A percentile compares a stretch with the other conserved stretches of the same genome.
Evolutionary conservation across 495 filamentous ascomycete genomes (phyloP).

Genomic region (Rhypophila decipiens): DNA sequence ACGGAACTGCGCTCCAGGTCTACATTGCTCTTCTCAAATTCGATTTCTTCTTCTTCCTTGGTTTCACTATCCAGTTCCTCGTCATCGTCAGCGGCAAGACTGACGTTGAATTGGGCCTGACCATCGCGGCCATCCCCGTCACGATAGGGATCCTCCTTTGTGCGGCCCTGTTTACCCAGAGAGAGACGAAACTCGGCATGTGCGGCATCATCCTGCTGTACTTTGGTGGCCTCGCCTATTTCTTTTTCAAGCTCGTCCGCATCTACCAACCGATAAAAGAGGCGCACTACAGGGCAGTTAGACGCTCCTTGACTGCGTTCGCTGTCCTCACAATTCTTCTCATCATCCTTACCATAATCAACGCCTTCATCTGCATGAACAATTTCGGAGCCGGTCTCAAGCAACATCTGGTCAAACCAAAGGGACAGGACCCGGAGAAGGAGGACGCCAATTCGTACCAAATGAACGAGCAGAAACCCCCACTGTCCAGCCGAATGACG

Average conservation of each 20-base stretch:
- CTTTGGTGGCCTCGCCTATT: constrained; percentile 87
- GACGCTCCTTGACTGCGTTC: constrained; percentile 80
- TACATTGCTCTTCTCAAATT: constrained; percentile 98
- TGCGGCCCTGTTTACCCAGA: constrained; percentile 77
- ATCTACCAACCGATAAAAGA: constrained; percentile 67
- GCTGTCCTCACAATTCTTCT: constrained; percentile 85
- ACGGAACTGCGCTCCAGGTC: too few relatives aligned
- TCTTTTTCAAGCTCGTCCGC: constrained; percentile 94
- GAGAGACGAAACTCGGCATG: constrained; percentile 77
- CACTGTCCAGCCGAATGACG: constrained; percentile 70
- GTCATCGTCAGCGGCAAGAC: constrained; percentile 72
- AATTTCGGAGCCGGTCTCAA: constrained; percentile 93
- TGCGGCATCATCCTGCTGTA: constrained; percentile 72
- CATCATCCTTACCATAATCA: constrained; percentile 82
- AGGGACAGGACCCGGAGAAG: constrained; percentile 62
- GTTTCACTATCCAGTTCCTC: constrained; percentile 94
- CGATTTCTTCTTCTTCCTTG: constrained; percentile 99
- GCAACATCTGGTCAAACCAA: constrained; percentile 68
- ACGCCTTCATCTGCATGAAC: constrained; percentile 75
- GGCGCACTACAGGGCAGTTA: constrained; percentile 62
- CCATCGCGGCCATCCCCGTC: constrained; percentile 80
- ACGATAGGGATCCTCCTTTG: constrained; percentile 81
- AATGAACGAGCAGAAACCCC: constrained; percentile 51
- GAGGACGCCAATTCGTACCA: constrained; percentile 64
- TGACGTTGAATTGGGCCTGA: constrained; percentile 74